Conservation (phyloP, 768 basidiomycete species). For the Trametes cingulata region DNA sequence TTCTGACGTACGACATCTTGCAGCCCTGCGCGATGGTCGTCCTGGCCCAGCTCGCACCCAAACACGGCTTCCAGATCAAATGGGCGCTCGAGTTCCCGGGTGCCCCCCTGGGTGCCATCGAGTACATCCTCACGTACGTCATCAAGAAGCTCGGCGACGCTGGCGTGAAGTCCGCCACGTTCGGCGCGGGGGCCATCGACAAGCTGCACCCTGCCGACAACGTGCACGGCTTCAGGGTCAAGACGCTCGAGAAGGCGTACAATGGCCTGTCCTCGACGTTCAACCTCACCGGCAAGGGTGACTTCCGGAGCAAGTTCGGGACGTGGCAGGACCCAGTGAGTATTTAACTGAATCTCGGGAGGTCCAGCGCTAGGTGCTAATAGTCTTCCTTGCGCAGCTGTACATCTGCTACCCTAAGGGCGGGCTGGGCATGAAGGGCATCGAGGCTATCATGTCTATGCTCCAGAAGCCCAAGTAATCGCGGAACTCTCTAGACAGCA, state of each 20-base stretch:
- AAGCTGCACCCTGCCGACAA: slow-evolving; percentile 34
- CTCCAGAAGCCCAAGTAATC: slow-evolving; percentile 35
- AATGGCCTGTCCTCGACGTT: slow-evolving; percentile 37
- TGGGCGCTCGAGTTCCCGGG: slow-evolving; percentile 47
- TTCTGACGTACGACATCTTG: background rate
- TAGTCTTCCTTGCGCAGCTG: slow-evolving; percentile 19
- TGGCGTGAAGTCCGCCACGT: slow-evolving; percentile 39
- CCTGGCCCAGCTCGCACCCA: slow-evolving; percentile 41
- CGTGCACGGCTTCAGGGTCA: slow-evolving; percentile 35
- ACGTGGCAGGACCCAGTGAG: slow-evolving; percentile 35
- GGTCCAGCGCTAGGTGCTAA: slow-evolving; percentile 10
- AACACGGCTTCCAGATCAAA: slow-evolving; percentile 47
- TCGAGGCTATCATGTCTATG: slow-evolving; percentile 36
- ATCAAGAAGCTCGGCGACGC: slow-evolving; percentile 40
- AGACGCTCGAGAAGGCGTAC: slow-evolving; percentile 43
- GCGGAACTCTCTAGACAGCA: background rate
- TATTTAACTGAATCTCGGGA: background rate
- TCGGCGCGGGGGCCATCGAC: slow-evolving; percentile 42
- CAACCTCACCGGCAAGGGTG: slow-evolving; percentile 38
- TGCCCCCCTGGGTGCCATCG: slow-evolving; percentile 42
- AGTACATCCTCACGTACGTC: slow-evolving; percentile 40
- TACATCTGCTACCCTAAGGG: slow-evolving; percentile 38
- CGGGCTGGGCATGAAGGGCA: slow-evolving; percentile 33
- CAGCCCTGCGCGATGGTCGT: slow-evolving; percentile 42
- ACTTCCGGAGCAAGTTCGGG: slow-evolving; percentile 41